Percentiles rank a stretch among this genome's conserved stretches.
Evolutionary conservation across 306 rosid genomes (phyloP).

Genomic region (Gastrolobium bilobum): DNA sequence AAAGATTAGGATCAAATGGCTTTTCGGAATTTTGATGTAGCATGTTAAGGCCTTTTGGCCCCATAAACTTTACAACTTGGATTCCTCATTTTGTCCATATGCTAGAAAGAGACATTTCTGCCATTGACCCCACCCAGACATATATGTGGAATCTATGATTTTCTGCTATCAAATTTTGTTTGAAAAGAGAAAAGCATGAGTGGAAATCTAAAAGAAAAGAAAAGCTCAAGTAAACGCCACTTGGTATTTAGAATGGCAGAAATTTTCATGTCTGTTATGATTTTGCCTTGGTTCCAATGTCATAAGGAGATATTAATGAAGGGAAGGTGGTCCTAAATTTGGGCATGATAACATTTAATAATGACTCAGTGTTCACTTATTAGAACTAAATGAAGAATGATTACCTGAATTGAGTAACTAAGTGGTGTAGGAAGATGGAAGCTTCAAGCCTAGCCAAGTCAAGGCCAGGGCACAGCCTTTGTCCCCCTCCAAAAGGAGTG

Average conservation of each 20-base stretch:
- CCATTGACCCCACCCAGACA: conserved; percentile 31
- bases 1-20: conserved; percentile 39
- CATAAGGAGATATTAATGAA: conserved; percentile 18
- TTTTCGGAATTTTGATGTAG: conserved; percentile 28
- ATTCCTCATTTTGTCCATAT: conserved; percentile 45
- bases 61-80: conserved; percentile 39
- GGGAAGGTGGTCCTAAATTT: conserved; percentile 14
- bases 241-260: conserved; percentile 36
- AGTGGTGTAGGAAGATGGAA: conserved; percentile 87
- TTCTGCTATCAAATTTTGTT: conserved; percentile 2
- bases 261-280: conserved; percentile 45
- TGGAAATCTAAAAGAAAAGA: conserved; percentile 23
- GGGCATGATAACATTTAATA: conserved; percentile 39
- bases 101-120: conserved; percentile 30
- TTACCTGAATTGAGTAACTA: conserved; percentile 91
- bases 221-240: conserved; percentile 43
- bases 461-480: conserved; percentile 94
- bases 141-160: conserved; percentile 36
- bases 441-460: conserved; percentile 93
- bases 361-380: conserved; percentile 34
- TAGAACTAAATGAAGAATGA: conserved; percentile 18
- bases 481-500: conserved; percentile 98
- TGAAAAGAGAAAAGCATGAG: conserved; percentile 38
- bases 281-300: conserved; percentile 43
- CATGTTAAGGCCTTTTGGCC: conserved; percentile 20